Conservation (phyloP, 495 filamentous ascomycete species). For the Penicillium lagena region DNA sequence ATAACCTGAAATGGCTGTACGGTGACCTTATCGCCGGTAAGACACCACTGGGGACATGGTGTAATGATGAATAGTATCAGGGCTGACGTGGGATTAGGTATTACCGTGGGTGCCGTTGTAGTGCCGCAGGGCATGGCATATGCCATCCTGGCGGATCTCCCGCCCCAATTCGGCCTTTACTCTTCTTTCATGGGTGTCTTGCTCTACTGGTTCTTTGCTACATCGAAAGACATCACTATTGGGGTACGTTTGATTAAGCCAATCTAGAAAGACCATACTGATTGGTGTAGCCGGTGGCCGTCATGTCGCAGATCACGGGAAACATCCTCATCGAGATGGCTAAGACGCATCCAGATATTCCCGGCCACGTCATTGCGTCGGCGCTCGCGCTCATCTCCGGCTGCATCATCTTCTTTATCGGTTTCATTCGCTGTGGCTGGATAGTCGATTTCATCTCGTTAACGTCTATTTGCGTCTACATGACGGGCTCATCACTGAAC, state of each 20-base stretch:
- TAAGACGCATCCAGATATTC: conserved; percentile 50
- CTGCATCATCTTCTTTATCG: conserved; percentile 74
- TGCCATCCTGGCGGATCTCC: conserved; percentile 72
- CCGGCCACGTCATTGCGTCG: conserved; percentile 62
- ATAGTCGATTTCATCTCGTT: conserved; percentile 95
- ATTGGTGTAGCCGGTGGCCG: conserved; percentile 96
- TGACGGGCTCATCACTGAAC: conserved; percentile 93
- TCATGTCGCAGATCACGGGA: conserved; percentile 86
- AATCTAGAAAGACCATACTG: too few relatives aligned
- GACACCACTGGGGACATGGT: too few relatives aligned
- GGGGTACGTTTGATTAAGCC: too few relatives aligned
- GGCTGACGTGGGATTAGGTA: too few relatives aligned
- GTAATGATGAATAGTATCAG: too few relatives aligned
- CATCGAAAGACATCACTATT: conserved; percentile 98
- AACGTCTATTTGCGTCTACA: conserved; percentile 88
- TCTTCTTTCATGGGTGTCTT: conserved; percentile 97
- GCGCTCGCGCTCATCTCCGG: conserved; percentile 76
- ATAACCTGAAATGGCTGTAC: conserved; percentile 82
- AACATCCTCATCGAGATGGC: conserved; percentile 62
- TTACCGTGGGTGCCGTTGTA: conserved; percentile 93
- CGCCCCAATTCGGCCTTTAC: conserved; percentile 82
- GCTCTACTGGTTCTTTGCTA: conserved; percentile 98
- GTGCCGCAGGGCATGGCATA: conserved; percentile 98
- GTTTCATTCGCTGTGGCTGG: conserved; percentile 75
- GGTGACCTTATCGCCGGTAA: conserved; percentile 88